Base-by-base conservation (phyloP, 139 green algal genomes). In the Micractinium sp. region DNA sequence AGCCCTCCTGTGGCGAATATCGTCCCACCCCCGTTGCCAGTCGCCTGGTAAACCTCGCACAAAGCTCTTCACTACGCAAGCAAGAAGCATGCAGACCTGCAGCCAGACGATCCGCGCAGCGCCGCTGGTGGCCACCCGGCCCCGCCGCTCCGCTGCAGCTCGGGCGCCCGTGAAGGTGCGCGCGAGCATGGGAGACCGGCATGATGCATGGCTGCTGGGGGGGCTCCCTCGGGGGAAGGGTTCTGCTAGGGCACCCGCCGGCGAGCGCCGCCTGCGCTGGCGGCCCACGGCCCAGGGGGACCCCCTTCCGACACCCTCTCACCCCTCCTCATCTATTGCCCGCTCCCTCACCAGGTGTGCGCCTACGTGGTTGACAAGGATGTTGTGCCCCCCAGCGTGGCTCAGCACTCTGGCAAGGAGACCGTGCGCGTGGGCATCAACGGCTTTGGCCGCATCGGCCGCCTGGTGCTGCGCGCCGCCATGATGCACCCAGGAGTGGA, bases 401-500 rank as follows among this genome's bases (percentile, higher is more conserved):
- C 38, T 2, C 35, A 35, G 25, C 60, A 35, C 29, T 69, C 63
- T 39, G 47, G 39, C 39, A 67, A 84, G 66, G 75, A 83, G 39
- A 14, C 81, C 18, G 39, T 78, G 33, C 56, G 78, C 23, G 67
- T 91, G 5, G 88, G 88, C 61, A 91, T 91, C 88, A 91, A 91
- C 63, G 89, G 89, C 79, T 88, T 88, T 56, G 85, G 85, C 39
- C 39, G 85, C 23, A 63, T 60, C 38, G 74, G 96, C 25, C 92
- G 94, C 22, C 91, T 97, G 38, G 93, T 97, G 67, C 85, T 96
- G 90, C 93, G 95, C 79, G 88, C 93, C 27, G 91, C 91, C 0
- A 90, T 97, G 41, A n/a, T 91, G 39, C 93, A 95, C 35, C 88
- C 95, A 12, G 95, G 98, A 86, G 89, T 98, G 27, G 94, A 98